Evolutionary conservation across 768 basidiomycete species (phyloP), one percentile per base, ranked within the genome.

Genomic region (Mycena pura): DNA sequence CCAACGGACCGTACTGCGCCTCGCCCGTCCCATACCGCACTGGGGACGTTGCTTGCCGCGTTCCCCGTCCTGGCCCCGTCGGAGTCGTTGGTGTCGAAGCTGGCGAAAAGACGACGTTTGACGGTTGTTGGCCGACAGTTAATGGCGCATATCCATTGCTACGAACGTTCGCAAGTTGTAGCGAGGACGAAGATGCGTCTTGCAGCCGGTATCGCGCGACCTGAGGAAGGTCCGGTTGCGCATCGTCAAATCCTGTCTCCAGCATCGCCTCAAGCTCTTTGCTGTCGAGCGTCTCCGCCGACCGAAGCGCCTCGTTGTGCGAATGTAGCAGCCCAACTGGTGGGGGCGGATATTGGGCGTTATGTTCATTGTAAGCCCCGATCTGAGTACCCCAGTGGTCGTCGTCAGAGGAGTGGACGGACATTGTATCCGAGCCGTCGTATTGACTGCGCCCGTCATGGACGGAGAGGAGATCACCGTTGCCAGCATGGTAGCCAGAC

Each of bases 341-440:
- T 0, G 96, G 95, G 5, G 92, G 92, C 31, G 94, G 91, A 67
- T 88, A 95, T 67, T 88, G 84, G 27, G 77, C 64, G 72, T 85
- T 85, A 71, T 92, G 81, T 74, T 98, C 96, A 74, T 98, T 96
- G 76, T 99, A 98, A 45, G 86, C 93, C 11, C 96, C 96, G 54
- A 99, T 95, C 73, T 99, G 96, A 5, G 85, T 80, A 3, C 95
- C 95, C 95, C 96, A 99, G 31, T 94, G 89, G 70, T 99, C 96
- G 40, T 96, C 95, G 32, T 98, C 96, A 9, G 93, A 92, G 5
- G 92, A 95, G 17, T 86, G 79, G 56, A 95, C 76, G 10, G 95
- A 96, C 44, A 86, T 72, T 2, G 91, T 88, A 70, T 96, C 95
- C 11, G 91, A 93, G 45, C 88, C 85, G 65, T 92, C 91, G 67